Evolutionary conservation across 2,329 filamentous ascomycete species (phyloP), one percentile per base, ranked within the genome.

Genomic region (Cryphonectria parasitica): DNA sequence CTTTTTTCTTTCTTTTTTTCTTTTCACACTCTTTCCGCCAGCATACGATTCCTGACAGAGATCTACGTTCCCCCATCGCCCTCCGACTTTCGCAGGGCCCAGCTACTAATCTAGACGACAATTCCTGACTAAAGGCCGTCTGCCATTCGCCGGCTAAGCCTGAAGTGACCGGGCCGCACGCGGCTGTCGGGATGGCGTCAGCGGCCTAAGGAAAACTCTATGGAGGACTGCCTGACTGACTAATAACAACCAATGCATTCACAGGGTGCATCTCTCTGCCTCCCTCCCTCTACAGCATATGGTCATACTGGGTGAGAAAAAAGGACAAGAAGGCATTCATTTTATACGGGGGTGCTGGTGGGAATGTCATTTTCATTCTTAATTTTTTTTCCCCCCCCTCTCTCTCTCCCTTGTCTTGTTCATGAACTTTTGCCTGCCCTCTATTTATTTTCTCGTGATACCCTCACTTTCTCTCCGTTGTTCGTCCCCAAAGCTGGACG

Each of bases 181-280:
- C 73, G 73, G 73, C 65, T 71, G 45, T 74, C 73, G 73, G 73
- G 62, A 74, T 74, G 69, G 73, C 73, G 73, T 73, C 69, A 74
- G 58, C 67, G 66, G 69, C 64, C 70, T 66, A 66, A 63, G 61
- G 66, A 73, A 72, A 72, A 69, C 69, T 45, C 19, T 68, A 28
- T 63, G n/a, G 66, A 36, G 52, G 41, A 25, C 28, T 17, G 17
- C 19, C 52, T 65, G 56, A 64, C 61, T 65, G 56, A 64, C 64
- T 52, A 66, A 65, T 64, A 36, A 39, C 56, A 49, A 49, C 45
- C 45, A 17, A 10, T 39, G 22, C 58, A 25, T 39, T 19, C 19
- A 19, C 1, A 15, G 25, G n/a, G 25, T 54, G 36, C n/a, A 36
- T 52, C 25, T 49, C 6, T 8, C 6, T 39, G 36, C 10, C 36